Conservation (phyloP, 2,329 filamentous ascomycete genomes). For the Fusarium mundagurra region DNA sequence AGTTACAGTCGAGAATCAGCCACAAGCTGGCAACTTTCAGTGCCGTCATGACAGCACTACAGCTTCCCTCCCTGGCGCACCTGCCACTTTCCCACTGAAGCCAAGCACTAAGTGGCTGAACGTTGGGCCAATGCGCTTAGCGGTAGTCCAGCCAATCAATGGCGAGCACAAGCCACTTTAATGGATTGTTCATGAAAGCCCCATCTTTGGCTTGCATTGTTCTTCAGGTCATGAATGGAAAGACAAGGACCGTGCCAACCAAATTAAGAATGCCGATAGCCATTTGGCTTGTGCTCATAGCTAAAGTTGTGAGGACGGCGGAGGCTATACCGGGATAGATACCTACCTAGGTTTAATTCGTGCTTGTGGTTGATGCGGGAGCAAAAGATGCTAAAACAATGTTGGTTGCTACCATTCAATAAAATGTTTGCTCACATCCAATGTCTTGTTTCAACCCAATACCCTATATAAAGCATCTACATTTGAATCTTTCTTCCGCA, state of each 20-base stretch:
- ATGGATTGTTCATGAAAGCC: constrained; percentile 1
- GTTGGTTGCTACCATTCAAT: not conserved
- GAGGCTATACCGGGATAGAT: constrained; percentile 6
- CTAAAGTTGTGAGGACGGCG: not conserved
- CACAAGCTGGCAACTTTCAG: constrained; percentile 41
- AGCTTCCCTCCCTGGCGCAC: constrained; percentile 4
- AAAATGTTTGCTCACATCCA: not conserved
- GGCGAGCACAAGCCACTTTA: constrained; percentile 16
- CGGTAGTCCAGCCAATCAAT: constrained; percentile 38
- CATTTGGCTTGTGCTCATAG: constrained; percentile 6
- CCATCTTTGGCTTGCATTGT: constrained; percentile 28
- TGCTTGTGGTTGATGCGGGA: not conserved
- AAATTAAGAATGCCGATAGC: not conserved
- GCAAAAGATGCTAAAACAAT: not conserved
- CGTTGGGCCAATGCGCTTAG: constrained; percentile 28
- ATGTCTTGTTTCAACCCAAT: not conserved
- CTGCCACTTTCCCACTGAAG: constrained; percentile 3
- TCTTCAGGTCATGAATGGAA: constrained; percentile 28
- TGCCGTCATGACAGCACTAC: constrained; percentile 31
- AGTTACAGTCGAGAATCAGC: constrained; percentile 25
- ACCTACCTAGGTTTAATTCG: not conserved
- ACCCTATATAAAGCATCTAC: not conserved
- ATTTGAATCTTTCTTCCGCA: not conserved
- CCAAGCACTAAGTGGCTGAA: constrained; percentile 14
- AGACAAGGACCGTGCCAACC: constrained; percentile 17